Base-by-base conservation (phyloP, 2,329 filamentous ascomycete genomes). In the Plenodomus tracheiphilus region DNA sequence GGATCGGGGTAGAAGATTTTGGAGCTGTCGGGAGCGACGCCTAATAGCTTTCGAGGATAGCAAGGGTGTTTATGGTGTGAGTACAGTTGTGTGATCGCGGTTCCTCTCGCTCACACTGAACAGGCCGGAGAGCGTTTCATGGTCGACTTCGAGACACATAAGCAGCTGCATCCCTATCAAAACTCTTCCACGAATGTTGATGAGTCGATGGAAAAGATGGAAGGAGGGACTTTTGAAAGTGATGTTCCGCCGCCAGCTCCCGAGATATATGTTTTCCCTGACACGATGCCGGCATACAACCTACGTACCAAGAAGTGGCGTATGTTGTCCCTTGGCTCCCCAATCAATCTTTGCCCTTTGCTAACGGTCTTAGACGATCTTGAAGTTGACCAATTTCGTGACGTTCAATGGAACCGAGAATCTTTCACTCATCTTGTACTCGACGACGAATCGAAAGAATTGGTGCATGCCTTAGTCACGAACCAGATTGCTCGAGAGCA, bases 171-270 rank as follows among this genome's bases (percentile, higher is more conserved):
- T 37, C 45, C 47, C 11, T 22, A 42, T 17, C n/a, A n/a, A n/a
- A n/a, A n/a, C n/a, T n/a, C n/a, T n/a, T n/a, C n/a, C n/a, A n/a
- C n/a, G n/a, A n/a, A n/a, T n/a, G n/a, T n/a, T n/a, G n/a, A n/a
- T n/a, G n/a, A n/a, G n/a, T n/a, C n/a, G n/a, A n/a, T n/a, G n/a
- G n/a, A n/a, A n/a, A n/a, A n/a, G n/a, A n/a, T n/a, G n/a, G n/a
- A n/a, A n/a, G n/a, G n/a, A n/a, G n/a, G n/a, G n/a, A n/a, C n/a
- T 2, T 77, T 79, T 1, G 78, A 81, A 47, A 61, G 73, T 30
- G 76, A 79, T 68, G 65, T 71, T 70, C 46, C 74, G 3, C 79
- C 79, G 3, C 25, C 39, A 25, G 22, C 15, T 20, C 41, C 41
- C 9, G 30, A 43, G 16, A 43, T 43, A 5, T 43, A 43, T 16